Evolutionary conservation across 2,329 filamentous ascomycete species (phyloP).

Genomic region (Pseudogymnoascus sp.): DNA sequence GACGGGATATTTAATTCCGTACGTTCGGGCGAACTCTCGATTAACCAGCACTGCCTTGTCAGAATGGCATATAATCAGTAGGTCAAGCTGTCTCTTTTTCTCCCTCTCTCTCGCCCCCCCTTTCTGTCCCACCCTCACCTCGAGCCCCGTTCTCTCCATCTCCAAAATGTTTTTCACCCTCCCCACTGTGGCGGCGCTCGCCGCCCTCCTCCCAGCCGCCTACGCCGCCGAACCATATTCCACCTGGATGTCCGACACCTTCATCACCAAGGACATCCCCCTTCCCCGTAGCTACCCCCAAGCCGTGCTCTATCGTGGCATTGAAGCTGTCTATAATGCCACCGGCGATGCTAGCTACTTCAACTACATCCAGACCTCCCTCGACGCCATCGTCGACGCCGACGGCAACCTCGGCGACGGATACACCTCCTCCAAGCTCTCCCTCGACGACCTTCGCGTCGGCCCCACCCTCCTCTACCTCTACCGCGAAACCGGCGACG

Average conservation of each 20-base stretch:
- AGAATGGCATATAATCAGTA: not conserved
- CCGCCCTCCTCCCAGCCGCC: not conserved
- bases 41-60: not conserved
- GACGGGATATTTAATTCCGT: conserved; percentile 4
- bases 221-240: not conserved
- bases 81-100: not conserved
- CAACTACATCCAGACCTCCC: conserved; percentile 37
- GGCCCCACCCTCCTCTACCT: conserved; percentile 45
- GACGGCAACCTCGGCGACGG: conserved; percentile 39
- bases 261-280: conserved; percentile 34
- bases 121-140: not conserved
- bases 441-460: conserved; percentile 45
- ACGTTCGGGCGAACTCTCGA: not conserved
- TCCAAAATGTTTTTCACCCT: not conserved
- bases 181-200: not conserved
- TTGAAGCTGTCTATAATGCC: conserved; percentile 38
- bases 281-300: conserved; percentile 38
- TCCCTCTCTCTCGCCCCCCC: not conserved
- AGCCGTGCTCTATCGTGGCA: conserved; percentile 39
- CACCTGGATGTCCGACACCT: conserved; percentile 38
- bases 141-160: not conserved
- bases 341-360: conserved; percentile 38
- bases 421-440: conserved; percentile 42
- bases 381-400: conserved; percentile 40
- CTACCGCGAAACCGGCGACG: conserved; percentile 38